A percentile compares a stretch with the other conserved stretches of the same genome.
phyloP scores from a whole-genome alignment of 805 yeast species.

The Myxozyma udenii region DNA sequence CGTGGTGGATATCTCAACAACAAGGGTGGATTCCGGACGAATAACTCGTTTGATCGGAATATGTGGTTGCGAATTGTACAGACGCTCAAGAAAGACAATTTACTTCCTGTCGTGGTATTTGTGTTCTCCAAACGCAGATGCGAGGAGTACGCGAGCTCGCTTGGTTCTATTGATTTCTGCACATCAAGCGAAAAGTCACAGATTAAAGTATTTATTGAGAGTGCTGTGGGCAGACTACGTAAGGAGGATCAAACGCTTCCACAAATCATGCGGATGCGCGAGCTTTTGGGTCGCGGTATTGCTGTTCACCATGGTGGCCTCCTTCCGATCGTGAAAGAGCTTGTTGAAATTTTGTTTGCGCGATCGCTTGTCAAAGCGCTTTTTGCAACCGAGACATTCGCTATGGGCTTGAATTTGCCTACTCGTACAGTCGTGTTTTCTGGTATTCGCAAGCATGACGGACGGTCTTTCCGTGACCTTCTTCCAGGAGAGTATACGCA shows the following conservation, averaged over 20 bases:
- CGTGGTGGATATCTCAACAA: constrained; percentile 33
- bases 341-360: constrained; percentile 87
- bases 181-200: constrained; percentile 83
- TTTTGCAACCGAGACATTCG: constrained; percentile 97
- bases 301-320: constrained; percentile 96
- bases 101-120: constrained; percentile 89
- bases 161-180: constrained; percentile 73
- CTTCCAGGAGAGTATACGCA: constrained; percentile 97
- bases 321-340: constrained; percentile 87
- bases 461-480: constrained; percentile 72
- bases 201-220: constrained; percentile 88
- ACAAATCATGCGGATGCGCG: constrained; percentile 79
- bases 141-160: constrained; percentile 84
- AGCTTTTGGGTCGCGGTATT: constrained; percentile 81
- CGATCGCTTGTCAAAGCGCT: constrained; percentile 81
- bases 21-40: constrained; percentile 41
- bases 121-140: constrained; percentile 92
- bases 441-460: constrained; percentile 85
- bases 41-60: constrained; percentile 72
- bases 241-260: constrained; percentile 92
- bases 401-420: constrained; percentile 96
- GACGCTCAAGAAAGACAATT: constrained; percentile 58
- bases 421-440: constrained; percentile 94
- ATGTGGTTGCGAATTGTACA: constrained; percentile 76
- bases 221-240: constrained; percentile 79